These are phyloP conservation scores for Cucurbita ficifolia DNA, from an alignment of 306 rosid genomes.

Conservation along the genomic window DNA sequence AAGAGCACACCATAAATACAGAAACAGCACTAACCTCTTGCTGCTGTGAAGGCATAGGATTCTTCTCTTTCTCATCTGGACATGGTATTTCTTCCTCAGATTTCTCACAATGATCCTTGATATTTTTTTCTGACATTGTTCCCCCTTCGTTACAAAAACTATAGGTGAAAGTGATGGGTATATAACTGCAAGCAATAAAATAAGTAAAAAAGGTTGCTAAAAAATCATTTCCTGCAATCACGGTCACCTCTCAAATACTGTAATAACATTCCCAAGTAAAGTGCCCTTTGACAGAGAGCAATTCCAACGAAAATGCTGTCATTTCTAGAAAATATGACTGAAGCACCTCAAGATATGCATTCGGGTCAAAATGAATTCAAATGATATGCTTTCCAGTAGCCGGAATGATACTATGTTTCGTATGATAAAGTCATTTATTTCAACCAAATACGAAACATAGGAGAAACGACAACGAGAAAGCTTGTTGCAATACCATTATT, in stretches of 20 bases:
- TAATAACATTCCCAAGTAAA: background rate
- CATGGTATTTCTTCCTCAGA: conserved; percentile 28
- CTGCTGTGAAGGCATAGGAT: conserved; percentile 52
- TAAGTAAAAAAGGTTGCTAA: background rate
- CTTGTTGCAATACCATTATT: background rate
- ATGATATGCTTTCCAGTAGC: background rate
- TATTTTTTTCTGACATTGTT: conserved; percentile 40
- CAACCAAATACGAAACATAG: background rate
- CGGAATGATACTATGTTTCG: background rate
- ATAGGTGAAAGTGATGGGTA: background rate
- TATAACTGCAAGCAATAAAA: background rate
- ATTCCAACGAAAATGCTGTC: background rate
- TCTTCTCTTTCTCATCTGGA: conserved; percentile 23
- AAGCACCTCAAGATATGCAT: background rate
- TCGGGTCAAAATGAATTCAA: background rate
- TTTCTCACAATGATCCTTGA: conserved; percentile 24
- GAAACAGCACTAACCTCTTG: conserved; percentile 45
- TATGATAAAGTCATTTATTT: background rate
- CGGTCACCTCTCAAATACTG: background rate
- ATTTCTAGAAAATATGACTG: background rate
- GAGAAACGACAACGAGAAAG: background rate
- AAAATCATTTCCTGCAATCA: conserved; percentile 1
- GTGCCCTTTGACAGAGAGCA: background rate
- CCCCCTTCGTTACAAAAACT: background rate
- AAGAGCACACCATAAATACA: background rate